These are phyloP conservation scores for Sugiyamaella grinbergsii DNA, from an alignment of 1,139 yeast genomes.

Conservation along the genomic window DNA sequence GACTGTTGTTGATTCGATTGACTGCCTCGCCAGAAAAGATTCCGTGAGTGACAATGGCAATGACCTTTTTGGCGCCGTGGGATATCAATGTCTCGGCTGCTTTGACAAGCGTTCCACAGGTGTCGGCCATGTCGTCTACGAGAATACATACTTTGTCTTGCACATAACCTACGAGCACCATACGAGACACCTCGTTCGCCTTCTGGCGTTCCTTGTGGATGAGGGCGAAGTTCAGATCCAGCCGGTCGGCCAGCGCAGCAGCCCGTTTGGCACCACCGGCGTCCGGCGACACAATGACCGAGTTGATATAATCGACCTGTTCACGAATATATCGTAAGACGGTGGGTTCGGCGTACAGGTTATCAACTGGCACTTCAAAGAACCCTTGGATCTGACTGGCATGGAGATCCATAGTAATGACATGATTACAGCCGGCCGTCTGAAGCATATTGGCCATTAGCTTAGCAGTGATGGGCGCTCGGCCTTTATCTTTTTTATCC, in stretches of 20 bases:
- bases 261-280: conserved; percentile 99
- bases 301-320: conserved; percentile 57
- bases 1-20: conserved; percentile 73
- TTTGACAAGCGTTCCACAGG: conserved; percentile 94
- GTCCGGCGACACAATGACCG: conserved; percentile 92
- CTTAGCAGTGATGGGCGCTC: conserved; percentile 97
- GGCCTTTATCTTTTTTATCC: conserved; percentile 91
- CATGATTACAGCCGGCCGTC: conserved; percentile 95
- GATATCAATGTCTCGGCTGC: conserved; percentile 87
- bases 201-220: conserved; percentile 94
- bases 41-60: conserved; percentile 96
- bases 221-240: conserved; percentile 89
- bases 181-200: conserved; percentile 89
- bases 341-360: conserved; percentile 91
- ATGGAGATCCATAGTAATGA: conserved; percentile 95
- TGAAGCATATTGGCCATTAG: conserved; percentile 92
- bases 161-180: conserved; percentile 97
- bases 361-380: conserved; percentile 93
- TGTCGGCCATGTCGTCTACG: conserved; percentile 98
- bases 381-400: conserved; percentile 99
- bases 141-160: conserved; percentile 79
- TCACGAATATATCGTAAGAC: conserved; percentile 84
- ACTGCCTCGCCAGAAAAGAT: conserved; percentile 86
- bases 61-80: conserved; percentile 78
- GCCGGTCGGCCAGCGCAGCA: conserved; percentile 87